A percentile compares a stretch with the other conserved stretches of the same genome.
Evolutionary conservation across 2,329 filamentous ascomycete genomes (phyloP).

Genomic region (Neophaeococcomyces aloes): DNA sequence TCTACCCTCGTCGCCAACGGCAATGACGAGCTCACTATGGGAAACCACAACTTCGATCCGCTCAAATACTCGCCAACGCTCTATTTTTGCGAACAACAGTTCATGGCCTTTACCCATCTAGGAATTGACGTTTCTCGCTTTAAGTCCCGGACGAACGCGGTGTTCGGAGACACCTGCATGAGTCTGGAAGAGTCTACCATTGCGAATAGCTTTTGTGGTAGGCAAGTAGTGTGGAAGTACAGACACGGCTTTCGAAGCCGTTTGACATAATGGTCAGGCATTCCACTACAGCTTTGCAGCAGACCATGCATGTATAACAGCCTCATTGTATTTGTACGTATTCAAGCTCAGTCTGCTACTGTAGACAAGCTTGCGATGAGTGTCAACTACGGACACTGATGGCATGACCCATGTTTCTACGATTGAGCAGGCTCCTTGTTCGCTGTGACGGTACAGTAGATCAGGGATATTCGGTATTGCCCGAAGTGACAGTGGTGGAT

Average conservation of each 20-base stretch:
- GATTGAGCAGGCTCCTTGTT: background rate
- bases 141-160: background rate
- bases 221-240: too few species aligned
- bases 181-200: background rate
- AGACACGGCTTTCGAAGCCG: too few species aligned
- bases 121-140: background rate
- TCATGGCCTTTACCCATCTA: background rate
- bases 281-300: too few species aligned
- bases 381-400: background rate
- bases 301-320: background rate
- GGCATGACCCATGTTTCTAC: background rate
- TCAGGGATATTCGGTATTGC: constrained; percentile 1
- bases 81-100: background rate
- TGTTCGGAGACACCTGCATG: constrained; percentile 2
- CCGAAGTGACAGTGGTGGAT: background rate
- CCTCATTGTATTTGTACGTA: too few species aligned
- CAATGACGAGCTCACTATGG: background rate
- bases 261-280: background rate
- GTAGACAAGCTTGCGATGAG: background rate
- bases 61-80: constrained; percentile 4
- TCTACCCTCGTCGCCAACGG: background rate
- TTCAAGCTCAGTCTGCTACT: background rate
- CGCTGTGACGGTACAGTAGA: background rate
- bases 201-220: too few species aligned
- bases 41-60: constrained; percentile 1